Percentiles rank a stretch among this genome's conserved stretches.
These are phyloP conservation scores for Sphagnum fallax DNA, from an alignment of 228 moss, liverwort and hornwort species.

Conservation along the genomic window DNA sequence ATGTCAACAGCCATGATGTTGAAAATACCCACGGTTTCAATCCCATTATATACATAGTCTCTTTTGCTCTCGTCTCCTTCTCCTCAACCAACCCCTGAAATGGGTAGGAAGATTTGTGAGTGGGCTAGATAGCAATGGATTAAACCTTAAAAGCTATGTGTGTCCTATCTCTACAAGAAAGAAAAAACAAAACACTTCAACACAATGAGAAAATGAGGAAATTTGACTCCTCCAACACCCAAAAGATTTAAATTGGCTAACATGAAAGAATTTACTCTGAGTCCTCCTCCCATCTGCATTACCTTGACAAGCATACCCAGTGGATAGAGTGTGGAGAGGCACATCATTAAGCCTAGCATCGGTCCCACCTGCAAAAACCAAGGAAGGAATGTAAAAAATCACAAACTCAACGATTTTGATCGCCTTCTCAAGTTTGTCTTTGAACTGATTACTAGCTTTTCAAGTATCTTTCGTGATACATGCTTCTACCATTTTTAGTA, in stretches of 20 bases:
- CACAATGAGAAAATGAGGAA: neutral
- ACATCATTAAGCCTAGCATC: constrained; percentile 93
- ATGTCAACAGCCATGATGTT: constrained; percentile 73
- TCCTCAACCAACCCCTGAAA: constrained; percentile 86
- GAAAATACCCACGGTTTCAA: constrained; percentile 87
- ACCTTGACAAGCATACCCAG: constrained; percentile 99
- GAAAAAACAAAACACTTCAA: too few species aligned
- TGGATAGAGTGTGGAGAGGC: constrained; percentile 91
- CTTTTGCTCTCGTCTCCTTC: constrained; percentile 94
- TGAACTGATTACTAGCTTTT: too few species aligned
- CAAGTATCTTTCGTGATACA: too few species aligned
- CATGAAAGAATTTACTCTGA: too few species aligned
- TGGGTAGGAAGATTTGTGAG: neutral
- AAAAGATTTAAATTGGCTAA: neutral
- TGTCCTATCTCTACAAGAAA: too few species aligned
- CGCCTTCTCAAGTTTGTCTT: neutral
- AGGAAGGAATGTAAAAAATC: neutral
- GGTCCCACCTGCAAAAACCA: constrained; percentile 71
- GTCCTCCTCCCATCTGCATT: neutral
- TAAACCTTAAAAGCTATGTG: too few species aligned
- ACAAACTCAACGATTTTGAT: neutral
- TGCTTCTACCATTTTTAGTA: too few species aligned
- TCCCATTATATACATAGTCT: constrained; percentile 98
- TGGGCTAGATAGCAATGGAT: too few species aligned
- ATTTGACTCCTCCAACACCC: neutral